Percentiles rank a stretch among this genome's conserved stretches.
Evolutionary conservation across 352 stramenopile genomes (phyloP).

Genomic region (Globisporangium paroecandrum): DNA sequence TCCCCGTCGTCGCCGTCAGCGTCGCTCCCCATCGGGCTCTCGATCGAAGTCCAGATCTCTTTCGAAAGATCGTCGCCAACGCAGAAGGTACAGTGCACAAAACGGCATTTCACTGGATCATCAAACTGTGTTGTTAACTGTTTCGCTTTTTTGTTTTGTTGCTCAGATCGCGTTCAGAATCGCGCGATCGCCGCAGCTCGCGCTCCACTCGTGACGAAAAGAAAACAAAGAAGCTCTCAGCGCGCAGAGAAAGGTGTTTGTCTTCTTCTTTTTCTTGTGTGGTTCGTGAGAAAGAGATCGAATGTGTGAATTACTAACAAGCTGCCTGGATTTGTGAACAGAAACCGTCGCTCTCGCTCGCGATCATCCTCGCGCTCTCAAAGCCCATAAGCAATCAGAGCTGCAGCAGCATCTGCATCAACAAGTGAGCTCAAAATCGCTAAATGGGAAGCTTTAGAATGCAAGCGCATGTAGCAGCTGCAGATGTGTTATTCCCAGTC

Average conservation of each 20-base stretch:
- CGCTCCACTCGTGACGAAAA: conserved; percentile 18
- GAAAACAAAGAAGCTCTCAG: conserved; percentile 1
- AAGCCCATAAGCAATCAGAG: not conserved
- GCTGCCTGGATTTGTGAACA: not conserved
- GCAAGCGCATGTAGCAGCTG: not conserved
- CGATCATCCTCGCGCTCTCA: conserved; percentile 6
- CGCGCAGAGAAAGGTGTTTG: conserved; percentile 6
- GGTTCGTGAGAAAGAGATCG: too few relatives aligned
- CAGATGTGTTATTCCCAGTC: conserved; percentile 4
- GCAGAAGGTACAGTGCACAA: conserved; percentile 4
- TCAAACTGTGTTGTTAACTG: not conserved
- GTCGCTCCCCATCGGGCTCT: conserved; percentile 19
- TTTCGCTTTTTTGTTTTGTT: not conserved
- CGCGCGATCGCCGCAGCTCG: conserved; percentile 12
- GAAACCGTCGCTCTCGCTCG: conserved; percentile 6
- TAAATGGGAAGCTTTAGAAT: not conserved
- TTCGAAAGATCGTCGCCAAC: conserved; percentile 7
- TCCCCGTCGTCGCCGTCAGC: conserved; percentile 22
- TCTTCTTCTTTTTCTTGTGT: not conserved
- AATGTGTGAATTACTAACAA: not conserved
- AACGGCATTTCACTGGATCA: not conserved
- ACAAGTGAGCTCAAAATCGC: not conserved
- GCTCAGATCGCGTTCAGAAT: conserved; percentile 10
- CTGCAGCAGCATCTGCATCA: not conserved
- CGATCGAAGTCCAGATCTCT: conserved; percentile 17